A percentile compares a stretch with the other conserved stretches of the same genome.
Conservation (phyloP, 805 yeast genomes). For the Ogataea nitratoaversa region DNA sequence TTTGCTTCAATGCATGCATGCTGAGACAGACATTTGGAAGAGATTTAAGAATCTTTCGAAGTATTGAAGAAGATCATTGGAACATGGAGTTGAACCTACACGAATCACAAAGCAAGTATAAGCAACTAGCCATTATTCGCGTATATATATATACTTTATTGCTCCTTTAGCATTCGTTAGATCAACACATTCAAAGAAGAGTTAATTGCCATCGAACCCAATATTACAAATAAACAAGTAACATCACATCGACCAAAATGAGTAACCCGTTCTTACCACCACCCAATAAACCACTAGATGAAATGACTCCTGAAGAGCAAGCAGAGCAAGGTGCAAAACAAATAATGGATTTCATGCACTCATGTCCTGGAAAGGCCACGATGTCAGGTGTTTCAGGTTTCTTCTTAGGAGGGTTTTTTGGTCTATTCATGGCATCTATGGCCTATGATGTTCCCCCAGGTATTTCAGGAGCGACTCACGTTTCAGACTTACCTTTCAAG, state of each 20-base stretch:
- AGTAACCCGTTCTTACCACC: constrained; percentile 36
- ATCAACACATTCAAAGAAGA: too few species aligned
- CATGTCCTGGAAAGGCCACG: constrained; percentile 92
- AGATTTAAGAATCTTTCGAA: too few species aligned
- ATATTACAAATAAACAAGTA: background rate
- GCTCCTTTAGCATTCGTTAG: too few species aligned
- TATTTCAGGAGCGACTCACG: constrained; percentile 39
- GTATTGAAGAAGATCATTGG: too few species aligned
- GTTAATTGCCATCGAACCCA: too few species aligned
- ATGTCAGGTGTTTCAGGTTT: constrained; percentile 94
- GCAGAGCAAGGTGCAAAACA: constrained; percentile 84
- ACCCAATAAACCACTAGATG: constrained; percentile 48
- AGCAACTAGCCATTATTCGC: too few species aligned
- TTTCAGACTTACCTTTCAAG: constrained; percentile 81
- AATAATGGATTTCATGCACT: constrained; percentile 80
- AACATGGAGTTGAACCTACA: too few species aligned
- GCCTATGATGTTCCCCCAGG: constrained; percentile 80
- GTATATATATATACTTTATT: too few species aligned
- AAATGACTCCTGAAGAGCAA: constrained; percentile 88
- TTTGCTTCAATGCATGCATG: too few species aligned
- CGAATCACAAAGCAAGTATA: too few species aligned
- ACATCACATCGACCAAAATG: constrained; percentile 14
- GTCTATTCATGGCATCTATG: constrained; percentile 89
- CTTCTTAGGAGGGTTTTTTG: constrained; percentile 92
- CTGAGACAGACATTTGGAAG: too few species aligned